Percentiles rank a stretch among this genome's conserved stretches.
phyloP scores from a whole-genome alignment of 2,329 filamentous ascomycete species.

The Fusarium foetens region DNA sequence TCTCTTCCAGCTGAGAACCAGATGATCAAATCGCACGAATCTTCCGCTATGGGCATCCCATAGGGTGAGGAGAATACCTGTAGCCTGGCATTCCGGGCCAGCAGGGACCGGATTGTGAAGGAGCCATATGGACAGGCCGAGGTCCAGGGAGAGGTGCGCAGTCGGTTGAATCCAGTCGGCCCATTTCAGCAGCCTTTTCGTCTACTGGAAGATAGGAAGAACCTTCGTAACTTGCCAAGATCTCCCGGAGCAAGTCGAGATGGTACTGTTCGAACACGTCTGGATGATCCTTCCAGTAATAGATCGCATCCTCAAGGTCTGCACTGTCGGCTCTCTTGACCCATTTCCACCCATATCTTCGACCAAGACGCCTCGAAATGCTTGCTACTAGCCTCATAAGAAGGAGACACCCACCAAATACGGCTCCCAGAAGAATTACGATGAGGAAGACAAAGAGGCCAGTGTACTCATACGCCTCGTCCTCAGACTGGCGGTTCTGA shows the following conservation, averaged over 20 bases:
- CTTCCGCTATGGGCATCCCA: not conserved
- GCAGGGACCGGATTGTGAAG: accelerated
- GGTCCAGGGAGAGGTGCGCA: not conserved
- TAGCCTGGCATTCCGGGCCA: too few species aligned
- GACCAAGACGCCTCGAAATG: not conserved
- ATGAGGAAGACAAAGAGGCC: not conserved
- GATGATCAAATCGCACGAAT: not conserved
- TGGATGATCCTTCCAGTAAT: not conserved
- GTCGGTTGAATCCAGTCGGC: not conserved
- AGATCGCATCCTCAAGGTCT: not conserved
- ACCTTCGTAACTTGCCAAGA: not conserved
- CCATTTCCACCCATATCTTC: not conserved
- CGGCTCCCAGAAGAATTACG: not conserved
- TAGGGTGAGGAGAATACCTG: not conserved
- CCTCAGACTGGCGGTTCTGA: not conserved
- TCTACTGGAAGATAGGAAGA: not conserved
- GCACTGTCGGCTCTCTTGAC: not conserved
- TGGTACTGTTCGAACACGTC: not conserved
- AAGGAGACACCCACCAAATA: not conserved
- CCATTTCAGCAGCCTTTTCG: not conserved
- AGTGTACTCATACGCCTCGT: not conserved
- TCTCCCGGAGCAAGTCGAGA: not conserved
- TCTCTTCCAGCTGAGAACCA: not conserved
- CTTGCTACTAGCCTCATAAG: not conserved
- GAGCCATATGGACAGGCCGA: not conserved